Conservation (phyloP, 2,329 filamentous ascomycete species). For the Ophiocordyceps sinensis region DNA sequence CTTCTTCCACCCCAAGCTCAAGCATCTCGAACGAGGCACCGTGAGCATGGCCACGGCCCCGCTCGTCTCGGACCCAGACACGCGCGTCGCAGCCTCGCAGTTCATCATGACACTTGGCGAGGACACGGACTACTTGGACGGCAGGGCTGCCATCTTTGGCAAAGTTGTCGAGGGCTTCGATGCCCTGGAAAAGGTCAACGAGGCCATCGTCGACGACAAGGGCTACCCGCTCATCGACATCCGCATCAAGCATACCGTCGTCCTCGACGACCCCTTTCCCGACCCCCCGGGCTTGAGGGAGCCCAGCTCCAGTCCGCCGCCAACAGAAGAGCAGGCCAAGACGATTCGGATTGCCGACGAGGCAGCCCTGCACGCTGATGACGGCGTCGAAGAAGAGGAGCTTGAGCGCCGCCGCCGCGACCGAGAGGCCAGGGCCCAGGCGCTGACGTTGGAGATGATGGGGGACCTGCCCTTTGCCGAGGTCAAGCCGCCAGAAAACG, state of each 20-base stretch:
- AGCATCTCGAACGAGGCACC: conserved; percentile 77
- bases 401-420: conserved; percentile 69
- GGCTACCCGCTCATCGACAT: conserved; percentile 89
- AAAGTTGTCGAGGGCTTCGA: conserved; percentile 95
- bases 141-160: conserved; percentile 88
- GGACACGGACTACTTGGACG: conserved; percentile 79
- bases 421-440: conserved; percentile 83
- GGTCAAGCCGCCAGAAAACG: conserved; percentile 92
- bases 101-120: conserved; percentile 89
- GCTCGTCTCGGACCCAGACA: conserved; percentile 60
- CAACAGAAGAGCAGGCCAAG: conserved; percentile 71
- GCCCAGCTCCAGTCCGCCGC: conserved; percentile 65
- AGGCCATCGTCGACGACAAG: conserved; percentile 71
- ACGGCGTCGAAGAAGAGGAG: conserved; percentile 59
- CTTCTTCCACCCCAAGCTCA: conserved; percentile 75
- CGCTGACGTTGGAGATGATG: conserved; percentile 92
- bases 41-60: conserved; percentile 96
- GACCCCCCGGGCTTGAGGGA: conserved; percentile 66
- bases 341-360: conserved; percentile 88
- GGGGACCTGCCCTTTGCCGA: conserved; percentile 95
- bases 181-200: conserved; percentile 83
- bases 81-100: conserved; percentile 73
- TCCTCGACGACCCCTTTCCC: conserved; percentile 83
- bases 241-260: conserved; percentile 78
- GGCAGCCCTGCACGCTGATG: conserved; percentile 62